phyloP scores from a whole-genome alignment of 345 rosid genomes.

The Arabidopsis suecica region DNA sequence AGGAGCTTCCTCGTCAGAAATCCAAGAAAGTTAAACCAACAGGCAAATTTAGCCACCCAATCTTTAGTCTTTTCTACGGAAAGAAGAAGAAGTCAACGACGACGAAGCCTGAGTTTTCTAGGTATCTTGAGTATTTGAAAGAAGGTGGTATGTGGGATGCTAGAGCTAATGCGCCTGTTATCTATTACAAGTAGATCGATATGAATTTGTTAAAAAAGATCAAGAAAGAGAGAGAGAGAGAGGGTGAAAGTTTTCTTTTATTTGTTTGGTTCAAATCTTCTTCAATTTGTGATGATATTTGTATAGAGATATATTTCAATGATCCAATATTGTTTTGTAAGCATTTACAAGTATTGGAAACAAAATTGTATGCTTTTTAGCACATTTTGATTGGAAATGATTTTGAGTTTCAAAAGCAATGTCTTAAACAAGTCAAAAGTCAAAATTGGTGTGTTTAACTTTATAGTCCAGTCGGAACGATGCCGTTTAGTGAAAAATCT shows the following conservation, averaged over 20 bases:
- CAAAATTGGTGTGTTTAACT: slow-evolving; percentile 15
- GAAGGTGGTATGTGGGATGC: slow-evolving; percentile 66
- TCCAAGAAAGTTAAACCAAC: slow-evolving; percentile 45
- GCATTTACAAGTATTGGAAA: background rate
- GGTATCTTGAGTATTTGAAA: slow-evolving; percentile 49
- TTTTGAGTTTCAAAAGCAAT: background rate
- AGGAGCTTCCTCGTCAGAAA: slow-evolving; percentile 47
- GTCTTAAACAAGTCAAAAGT: slow-evolving; percentile 11
- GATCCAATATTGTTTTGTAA: slow-evolving; percentile 17
- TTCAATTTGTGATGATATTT: background rate
- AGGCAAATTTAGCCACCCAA: slow-evolving; percentile 49
- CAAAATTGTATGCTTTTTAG: background rate
- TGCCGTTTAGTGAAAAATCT: background rate
- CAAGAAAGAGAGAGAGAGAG: slow-evolving; percentile 2
- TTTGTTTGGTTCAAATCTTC: slow-evolving; percentile 2
- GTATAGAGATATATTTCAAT: slow-evolving; percentile 9
- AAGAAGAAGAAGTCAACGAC: slow-evolving; percentile 43
- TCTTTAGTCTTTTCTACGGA: slow-evolving; percentile 41
- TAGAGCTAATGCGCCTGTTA: slow-evolving; percentile 55
- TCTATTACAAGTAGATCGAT: slow-evolving; percentile 49
- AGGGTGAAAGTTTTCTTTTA: background rate
- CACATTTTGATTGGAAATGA: slow-evolving; percentile 7
- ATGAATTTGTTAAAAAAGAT: background rate
- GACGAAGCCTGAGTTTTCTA: slow-evolving; percentile 48
- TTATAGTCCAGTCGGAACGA: background rate